Percentiles rank a stretch among this genome's conserved stretches.
These are phyloP conservation scores for Phoma herbarum DNA, from an alignment of 2,329 filamentous ascomycete genomes.

Conservation along the genomic window DNA sequence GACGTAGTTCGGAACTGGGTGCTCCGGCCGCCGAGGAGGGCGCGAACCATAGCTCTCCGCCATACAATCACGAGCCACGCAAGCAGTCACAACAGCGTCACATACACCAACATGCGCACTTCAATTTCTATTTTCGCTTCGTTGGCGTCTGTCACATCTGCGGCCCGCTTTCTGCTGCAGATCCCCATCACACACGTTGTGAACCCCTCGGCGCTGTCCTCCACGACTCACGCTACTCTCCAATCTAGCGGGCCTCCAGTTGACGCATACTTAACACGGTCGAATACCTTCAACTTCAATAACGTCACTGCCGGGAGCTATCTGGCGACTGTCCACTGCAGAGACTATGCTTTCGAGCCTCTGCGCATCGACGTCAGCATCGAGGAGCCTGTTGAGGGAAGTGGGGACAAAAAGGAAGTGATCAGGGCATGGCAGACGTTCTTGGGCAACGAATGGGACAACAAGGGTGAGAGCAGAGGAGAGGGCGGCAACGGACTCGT, in stretches of 20 bases:
- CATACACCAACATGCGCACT: constrained; percentile 34
- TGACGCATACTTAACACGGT: constrained; percentile 70
- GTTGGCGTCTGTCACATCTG: constrained; percentile 52
- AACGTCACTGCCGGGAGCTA: constrained; percentile 78
- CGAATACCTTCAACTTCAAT: constrained; percentile 78
- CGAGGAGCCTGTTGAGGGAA: constrained; percentile 40
- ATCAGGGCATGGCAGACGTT: constrained; percentile 83
- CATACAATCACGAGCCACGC: constrained; percentile 10
- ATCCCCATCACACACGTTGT: constrained; percentile 57
- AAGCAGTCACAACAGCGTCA: constrained; percentile 14
- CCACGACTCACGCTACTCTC: constrained; percentile 72
- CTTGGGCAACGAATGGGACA: constrained; percentile 87
- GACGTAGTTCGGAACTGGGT: constrained; percentile 11
- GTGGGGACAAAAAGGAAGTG: constrained; percentile 50
- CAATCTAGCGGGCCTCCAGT: constrained; percentile 62
- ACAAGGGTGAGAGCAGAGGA: constrained; percentile 73
- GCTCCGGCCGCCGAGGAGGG: constrained; percentile 12
- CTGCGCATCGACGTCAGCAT: constrained; percentile 76
- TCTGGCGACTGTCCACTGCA: constrained; percentile 80
- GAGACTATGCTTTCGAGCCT: constrained; percentile 78
- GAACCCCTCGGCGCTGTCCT: constrained; percentile 58
- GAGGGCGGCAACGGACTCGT: constrained; percentile 60
- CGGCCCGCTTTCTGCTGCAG: constrained; percentile 61
- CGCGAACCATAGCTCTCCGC: constrained; percentile 16
- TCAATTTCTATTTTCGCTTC: constrained; percentile 54